Conservation (phyloP, 352 stramenopile genomes). For the Phytophthora agathidicida region DNA sequence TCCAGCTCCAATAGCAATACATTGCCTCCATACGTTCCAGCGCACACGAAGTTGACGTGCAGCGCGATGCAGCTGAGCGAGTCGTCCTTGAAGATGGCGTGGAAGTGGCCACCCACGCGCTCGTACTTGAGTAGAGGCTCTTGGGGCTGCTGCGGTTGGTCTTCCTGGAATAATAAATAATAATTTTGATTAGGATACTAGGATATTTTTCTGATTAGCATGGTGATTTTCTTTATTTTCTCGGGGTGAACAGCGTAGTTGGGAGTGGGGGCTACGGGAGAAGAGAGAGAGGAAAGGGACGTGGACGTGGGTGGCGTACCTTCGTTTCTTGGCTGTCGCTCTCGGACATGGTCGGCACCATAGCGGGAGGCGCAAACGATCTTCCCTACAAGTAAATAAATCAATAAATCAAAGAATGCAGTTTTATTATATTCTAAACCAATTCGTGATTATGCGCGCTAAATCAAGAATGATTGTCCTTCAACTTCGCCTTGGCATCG, state of each 20-base stretch:
- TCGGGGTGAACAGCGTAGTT: neutral
- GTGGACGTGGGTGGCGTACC: slow-evolving; percentile 1
- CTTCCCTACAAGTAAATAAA: slow-evolving; percentile 7
- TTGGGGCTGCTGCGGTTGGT: slow-evolving; percentile 15
- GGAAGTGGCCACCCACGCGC: slow-evolving; percentile 83
- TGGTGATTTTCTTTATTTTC: slow-evolving; percentile 6
- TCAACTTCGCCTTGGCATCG: too few species aligned
- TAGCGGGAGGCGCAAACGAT: slow-evolving; percentile 1
- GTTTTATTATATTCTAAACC: too few species aligned
- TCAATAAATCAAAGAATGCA: neutral
- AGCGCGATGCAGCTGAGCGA: slow-evolving; percentile 83
- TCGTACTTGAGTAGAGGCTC: slow-evolving; percentile 90
- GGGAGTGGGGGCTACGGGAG: neutral
- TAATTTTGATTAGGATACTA: neutral
- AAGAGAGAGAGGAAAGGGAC: neutral
- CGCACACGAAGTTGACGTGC: slow-evolving; percentile 82
- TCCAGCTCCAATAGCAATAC: slow-evolving; percentile 82
- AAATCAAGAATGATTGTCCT: too few species aligned
- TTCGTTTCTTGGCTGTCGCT: slow-evolving; percentile 24
- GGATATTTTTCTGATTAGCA: slow-evolving; percentile 24
- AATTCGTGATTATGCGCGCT: too few species aligned
- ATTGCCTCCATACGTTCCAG: slow-evolving; percentile 81
- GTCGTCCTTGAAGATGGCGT: slow-evolving; percentile 88
- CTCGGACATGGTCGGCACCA: slow-evolving; percentile 13
- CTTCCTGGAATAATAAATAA: slow-evolving; percentile 16